Percentiles rank a stretch among this genome's conserved stretches.
phyloP scores from a whole-genome alignment of 2,329 filamentous ascomycete genomes.

The Drechslera avenae region DNA sequence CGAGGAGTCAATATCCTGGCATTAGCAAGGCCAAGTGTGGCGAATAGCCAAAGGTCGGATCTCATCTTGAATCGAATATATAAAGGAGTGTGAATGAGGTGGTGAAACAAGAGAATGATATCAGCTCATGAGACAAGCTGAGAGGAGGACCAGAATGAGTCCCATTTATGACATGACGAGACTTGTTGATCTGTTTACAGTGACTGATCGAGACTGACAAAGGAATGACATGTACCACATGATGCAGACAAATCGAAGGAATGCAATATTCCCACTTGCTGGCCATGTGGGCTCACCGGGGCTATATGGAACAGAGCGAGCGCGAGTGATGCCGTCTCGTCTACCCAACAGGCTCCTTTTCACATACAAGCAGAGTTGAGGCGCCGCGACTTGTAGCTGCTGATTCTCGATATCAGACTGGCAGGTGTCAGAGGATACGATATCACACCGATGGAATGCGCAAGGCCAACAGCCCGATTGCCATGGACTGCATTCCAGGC shows the following conservation, averaged over 20 bases:
- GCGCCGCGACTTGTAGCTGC: too few species aligned
- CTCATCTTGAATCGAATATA: constrained; percentile 32
- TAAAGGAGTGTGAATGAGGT: constrained; percentile 14
- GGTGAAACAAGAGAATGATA: constrained; percentile 17
- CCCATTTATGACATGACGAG: constrained; percentile 34
- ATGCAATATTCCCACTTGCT: neutral
- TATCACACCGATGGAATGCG: too few species aligned
- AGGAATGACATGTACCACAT: constrained; percentile 34
- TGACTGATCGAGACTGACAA: constrained; percentile 7
- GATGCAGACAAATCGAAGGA: constrained; percentile 13
- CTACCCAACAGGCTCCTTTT: too few species aligned
- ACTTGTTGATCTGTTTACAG: constrained; percentile 35
- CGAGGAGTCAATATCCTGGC: constrained; percentile 20
- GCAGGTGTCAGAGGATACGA: too few species aligned
- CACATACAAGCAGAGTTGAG: too few species aligned
- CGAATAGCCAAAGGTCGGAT: constrained; percentile 15
- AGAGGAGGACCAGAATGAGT: constrained; percentile 20
- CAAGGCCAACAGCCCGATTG: too few species aligned
- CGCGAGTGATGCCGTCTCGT: too few species aligned
- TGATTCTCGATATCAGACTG: too few species aligned
- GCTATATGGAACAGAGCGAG: too few species aligned
- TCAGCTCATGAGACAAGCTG: constrained; percentile 22
- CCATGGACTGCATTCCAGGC: neutral
- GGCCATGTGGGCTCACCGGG: neutral
- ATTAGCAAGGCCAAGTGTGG: constrained; percentile 24